phyloP scores from a whole-genome alignment of 1,139 yeast species.

The Williopsis jadinii region DNA sequence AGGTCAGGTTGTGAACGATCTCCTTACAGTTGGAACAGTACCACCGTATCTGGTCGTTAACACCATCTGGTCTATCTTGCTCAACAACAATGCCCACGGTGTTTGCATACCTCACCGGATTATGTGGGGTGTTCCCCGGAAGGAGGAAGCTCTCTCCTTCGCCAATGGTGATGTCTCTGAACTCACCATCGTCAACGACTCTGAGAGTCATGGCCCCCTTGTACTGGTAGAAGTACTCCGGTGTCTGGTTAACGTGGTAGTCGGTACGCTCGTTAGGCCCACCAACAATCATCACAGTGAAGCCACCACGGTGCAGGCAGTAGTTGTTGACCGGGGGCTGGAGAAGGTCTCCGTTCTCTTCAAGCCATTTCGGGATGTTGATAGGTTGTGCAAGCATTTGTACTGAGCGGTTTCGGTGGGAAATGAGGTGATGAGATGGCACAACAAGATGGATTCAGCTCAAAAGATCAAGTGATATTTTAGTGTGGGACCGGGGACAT shows the following conservation, averaged over 20 bases:
- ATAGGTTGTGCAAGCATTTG: slow-evolving; percentile 63
- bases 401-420: neutral
- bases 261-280: slow-evolving; percentile 95
- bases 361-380: slow-evolving; percentile 73
- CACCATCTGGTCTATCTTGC: slow-evolving; percentile 75
- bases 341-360: slow-evolving; percentile 64
- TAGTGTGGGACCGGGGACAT: neutral
- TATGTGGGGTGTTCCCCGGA: slow-evolving; percentile 83
- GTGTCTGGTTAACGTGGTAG: slow-evolving; percentile 89
- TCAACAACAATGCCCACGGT: slow-evolving; percentile 94
- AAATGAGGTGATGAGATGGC: neutral
- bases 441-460: neutral
- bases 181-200: slow-evolving; percentile 78
- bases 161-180: slow-evolving; percentile 64
- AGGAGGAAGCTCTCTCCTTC: slow-evolving; percentile 87
- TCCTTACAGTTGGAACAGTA: slow-evolving; percentile 67
- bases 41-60: slow-evolving; percentile 74
- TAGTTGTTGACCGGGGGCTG: slow-evolving; percentile 91
- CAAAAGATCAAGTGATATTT: neutral
- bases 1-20: slow-evolving; percentile 60
- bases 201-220: slow-evolving; percentile 81
- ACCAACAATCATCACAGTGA: slow-evolving; percentile 89
- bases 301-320: slow-evolving; percentile 87
- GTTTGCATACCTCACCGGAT: slow-evolving; percentile 78
- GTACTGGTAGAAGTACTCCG: slow-evolving; percentile 86